Conservation (phyloP, 1,139 yeast genomes). For the Pichia cactophila region DNA sequence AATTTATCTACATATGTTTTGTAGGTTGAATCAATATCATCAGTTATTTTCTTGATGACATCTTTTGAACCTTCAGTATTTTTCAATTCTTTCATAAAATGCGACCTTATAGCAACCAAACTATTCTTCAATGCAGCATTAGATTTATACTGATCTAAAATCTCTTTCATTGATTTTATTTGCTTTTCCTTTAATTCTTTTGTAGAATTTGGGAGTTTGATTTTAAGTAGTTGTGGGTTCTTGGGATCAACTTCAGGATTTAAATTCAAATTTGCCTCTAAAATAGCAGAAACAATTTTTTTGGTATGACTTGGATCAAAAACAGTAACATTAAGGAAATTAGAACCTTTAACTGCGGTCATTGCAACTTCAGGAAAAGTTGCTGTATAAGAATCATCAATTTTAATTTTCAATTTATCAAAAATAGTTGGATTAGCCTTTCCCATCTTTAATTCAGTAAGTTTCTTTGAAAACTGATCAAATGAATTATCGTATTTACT, state of each 20-base stretch:
- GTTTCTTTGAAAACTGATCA: conserved; percentile 45
- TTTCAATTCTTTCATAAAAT: conserved; percentile 51
- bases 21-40: conserved; percentile 59
- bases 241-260: conserved; percentile 71
- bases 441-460: conserved; percentile 61
- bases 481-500: conserved; percentile 42
- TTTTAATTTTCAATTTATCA: conserved; percentile 48
- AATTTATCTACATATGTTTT: conserved; percentile 57
- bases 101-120: conserved; percentile 55
- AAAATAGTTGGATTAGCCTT: conserved; percentile 60
- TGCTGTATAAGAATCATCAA: conserved; percentile 36
- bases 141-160: conserved; percentile 56
- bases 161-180: conserved; percentile 53
- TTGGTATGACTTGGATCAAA: conserved; percentile 74
- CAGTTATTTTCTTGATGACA: conserved; percentile 42
- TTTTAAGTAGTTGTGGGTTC: conserved; percentile 65
- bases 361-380: conserved; percentile 65
- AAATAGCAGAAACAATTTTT: conserved; percentile 58
- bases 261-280: conserved; percentile 62
- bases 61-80: conserved; percentile 50
- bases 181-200: conserved; percentile 50
- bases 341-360: conserved; percentile 61
- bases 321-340: conserved; percentile 55
- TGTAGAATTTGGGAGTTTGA: conserved; percentile 70
- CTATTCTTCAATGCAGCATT: conserved; percentile 44